Evolutionary conservation across 768 basidiomycete species (phyloP).

Genomic region (Fomitopsis pulvina): DNA sequence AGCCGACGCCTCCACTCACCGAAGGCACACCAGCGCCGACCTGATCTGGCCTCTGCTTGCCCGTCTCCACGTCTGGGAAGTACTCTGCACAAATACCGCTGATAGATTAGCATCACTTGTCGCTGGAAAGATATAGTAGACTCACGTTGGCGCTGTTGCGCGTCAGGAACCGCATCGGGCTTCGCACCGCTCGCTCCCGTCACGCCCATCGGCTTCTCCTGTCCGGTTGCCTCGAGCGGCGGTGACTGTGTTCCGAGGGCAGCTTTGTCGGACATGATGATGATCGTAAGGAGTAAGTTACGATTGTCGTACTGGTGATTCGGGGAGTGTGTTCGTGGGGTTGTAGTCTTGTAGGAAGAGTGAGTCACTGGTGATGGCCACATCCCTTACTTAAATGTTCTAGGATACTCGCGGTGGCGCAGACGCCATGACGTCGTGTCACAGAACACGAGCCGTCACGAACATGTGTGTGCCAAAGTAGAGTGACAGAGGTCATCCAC

Average conservation of each 20-base stretch:
- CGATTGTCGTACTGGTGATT: not conserved
- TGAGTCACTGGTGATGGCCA: no score
- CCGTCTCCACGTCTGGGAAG: constrained; percentile 1
- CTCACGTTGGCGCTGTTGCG: constrained; percentile 40
- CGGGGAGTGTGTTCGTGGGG: not conserved
- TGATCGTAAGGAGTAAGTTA: not conserved
- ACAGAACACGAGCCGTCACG: not conserved
- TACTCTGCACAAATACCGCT: not conserved
- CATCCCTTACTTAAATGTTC: not conserved
- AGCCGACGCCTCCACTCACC: constrained; percentile 2
- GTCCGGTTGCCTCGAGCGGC: constrained; percentile 42
- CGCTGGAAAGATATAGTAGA: not conserved
- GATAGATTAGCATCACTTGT: not conserved
- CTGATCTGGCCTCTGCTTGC: constrained; percentile 2
- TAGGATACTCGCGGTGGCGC: not conserved
- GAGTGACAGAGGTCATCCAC: no score
- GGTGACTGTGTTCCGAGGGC: constrained; percentile 47
- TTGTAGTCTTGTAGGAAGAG: no score
- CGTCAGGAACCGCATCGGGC: constrained; percentile 31
- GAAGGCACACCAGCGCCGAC: not conserved
- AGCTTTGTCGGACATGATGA: constrained; percentile 16
- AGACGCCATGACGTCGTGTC: not conserved
- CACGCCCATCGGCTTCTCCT: constrained; percentile 42
- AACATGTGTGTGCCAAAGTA: no score
- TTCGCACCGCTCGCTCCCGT: constrained; percentile 31